Percentiles rank a stretch among this genome's conserved stretches.
phyloP scores from a whole-genome alignment of 371 early-diverging fungal genomes.

The Zancudomyces culisetae region DNA sequence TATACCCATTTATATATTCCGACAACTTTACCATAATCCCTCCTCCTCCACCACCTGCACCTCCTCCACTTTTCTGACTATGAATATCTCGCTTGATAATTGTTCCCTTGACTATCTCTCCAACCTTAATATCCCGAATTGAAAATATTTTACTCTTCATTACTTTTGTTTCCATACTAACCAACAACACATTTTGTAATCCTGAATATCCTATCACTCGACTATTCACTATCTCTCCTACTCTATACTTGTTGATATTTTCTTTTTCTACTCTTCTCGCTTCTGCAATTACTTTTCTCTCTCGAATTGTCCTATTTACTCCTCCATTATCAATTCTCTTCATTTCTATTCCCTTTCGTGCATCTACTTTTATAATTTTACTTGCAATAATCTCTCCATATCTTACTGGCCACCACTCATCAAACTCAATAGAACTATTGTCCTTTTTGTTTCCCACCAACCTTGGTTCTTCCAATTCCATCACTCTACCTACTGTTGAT shows the following conservation, averaged over 20 bases:
- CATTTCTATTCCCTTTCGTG: too few species aligned
- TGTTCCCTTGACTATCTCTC: conserved; percentile 37
- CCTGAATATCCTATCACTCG: conserved; percentile 61
- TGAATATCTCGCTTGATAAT: conserved; percentile 7
- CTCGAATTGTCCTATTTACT: too few species aligned
- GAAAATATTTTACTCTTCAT: conserved; percentile 47
- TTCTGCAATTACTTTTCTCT: too few species aligned
- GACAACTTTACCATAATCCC: conserved; percentile 41
- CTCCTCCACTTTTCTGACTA: too few species aligned
- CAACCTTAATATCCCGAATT: conserved; percentile 45
- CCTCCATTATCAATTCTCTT: conserved; percentile 5
- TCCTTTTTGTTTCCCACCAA: background rate
- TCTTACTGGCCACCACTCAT: conserved; percentile 18
- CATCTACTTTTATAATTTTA: conserved; percentile 6
- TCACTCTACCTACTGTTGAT: conserved; percentile 11
- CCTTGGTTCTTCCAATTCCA: conserved; percentile 3
- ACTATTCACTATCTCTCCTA: conserved; percentile 48
- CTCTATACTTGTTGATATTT: conserved; percentile 33
- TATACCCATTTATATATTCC: conserved; percentile 43
- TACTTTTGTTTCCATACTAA: conserved; percentile 49
- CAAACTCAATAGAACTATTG: background rate
- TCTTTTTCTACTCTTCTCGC: conserved; percentile 13
- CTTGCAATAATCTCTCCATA: conserved; percentile 15
- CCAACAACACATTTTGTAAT: conserved; percentile 44
- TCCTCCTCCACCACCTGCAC: too few species aligned